Conservation (phyloP, 805 yeast species). For the Zygosaccharomyces kombuchaensis region DNA sequence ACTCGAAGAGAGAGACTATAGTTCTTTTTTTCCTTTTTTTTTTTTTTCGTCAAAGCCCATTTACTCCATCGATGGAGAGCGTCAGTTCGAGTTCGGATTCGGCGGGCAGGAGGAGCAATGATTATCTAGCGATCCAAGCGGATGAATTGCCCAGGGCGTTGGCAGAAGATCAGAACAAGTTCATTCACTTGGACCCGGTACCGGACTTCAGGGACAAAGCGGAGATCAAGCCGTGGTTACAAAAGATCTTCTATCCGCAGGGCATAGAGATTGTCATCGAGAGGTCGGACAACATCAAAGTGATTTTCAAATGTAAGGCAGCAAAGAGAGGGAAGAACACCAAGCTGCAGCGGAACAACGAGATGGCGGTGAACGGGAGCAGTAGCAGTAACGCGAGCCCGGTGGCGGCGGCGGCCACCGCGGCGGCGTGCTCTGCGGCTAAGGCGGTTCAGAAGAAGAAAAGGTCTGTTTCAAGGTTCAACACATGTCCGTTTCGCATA, state of each 20-base stretch:
- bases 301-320: conserved; percentile 58
- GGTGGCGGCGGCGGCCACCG: neutral
- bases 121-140: conserved; percentile 4
- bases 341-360: conserved; percentile 13
- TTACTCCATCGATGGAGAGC: neutral
- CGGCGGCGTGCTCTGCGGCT: too few species aligned
- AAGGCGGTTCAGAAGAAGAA: conserved; percentile 20
- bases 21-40: neutral
- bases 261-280: conserved; percentile 58
- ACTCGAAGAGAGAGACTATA: neutral
- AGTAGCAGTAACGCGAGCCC: conserved; percentile 4
- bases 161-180: conserved; percentile 30
- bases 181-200: conserved; percentile 37
- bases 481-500: conserved; percentile 58
- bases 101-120: conserved; percentile 1
- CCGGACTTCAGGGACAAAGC: conserved; percentile 41
- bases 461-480: conserved; percentile 33
- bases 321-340: conserved; percentile 29
- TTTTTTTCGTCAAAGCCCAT: neutral
- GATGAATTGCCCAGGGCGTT: conserved; percentile 14
- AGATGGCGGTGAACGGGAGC: conserved; percentile 12
- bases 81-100: conserved; percentile 2
- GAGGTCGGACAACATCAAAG: conserved; percentile 56
- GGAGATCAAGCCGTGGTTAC: conserved; percentile 61
- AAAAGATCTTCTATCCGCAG: conserved; percentile 41